Conservation (phyloP, 495 filamentous ascomycete species). For the Lasiosphaeria ovina region DNA sequence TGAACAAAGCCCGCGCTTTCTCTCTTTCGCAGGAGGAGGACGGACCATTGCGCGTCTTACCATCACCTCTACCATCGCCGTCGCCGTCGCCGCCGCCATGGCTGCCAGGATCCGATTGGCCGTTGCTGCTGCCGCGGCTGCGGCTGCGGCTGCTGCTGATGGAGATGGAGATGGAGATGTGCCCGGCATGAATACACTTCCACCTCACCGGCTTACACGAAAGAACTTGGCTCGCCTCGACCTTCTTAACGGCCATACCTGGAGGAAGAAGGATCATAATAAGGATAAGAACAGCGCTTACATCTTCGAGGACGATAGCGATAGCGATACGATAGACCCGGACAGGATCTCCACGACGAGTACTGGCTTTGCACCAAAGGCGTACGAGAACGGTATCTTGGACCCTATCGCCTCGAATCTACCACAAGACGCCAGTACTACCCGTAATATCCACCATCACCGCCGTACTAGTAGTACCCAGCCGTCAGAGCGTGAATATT, state of each 20-base stretch:
- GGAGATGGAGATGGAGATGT: not conserved
- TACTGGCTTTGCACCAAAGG: not conserved
- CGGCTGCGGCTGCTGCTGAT: no score
- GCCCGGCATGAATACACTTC: not conserved
- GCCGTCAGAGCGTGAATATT: not conserved
- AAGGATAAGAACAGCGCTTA: no score
- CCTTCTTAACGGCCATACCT: not conserved
- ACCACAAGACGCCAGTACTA: not conserved
- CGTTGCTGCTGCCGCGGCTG: no score
- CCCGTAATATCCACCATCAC: not conserved
- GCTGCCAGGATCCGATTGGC: not conserved
- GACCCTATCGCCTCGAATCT: slow-evolving; percentile 1
- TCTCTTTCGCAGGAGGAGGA: no score
- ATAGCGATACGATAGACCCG: not conserved
- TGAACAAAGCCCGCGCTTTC: no score
- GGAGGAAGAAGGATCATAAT: no score
- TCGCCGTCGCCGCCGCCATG: not conserved
- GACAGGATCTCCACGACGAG: not conserved
- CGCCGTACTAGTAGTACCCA: not conserved
- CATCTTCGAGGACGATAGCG: no score
- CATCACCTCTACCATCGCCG: not conserved
- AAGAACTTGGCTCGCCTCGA: slow-evolving; percentile 7
- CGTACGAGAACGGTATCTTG: slow-evolving; percentile 7
- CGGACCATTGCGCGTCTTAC: no score
- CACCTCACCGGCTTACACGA: not conserved